Evolutionary conservation across 2,329 filamentous ascomycete species (phyloP), one percentile per base, ranked within the genome.

Genomic region (Alternaria dauci): DNA sequence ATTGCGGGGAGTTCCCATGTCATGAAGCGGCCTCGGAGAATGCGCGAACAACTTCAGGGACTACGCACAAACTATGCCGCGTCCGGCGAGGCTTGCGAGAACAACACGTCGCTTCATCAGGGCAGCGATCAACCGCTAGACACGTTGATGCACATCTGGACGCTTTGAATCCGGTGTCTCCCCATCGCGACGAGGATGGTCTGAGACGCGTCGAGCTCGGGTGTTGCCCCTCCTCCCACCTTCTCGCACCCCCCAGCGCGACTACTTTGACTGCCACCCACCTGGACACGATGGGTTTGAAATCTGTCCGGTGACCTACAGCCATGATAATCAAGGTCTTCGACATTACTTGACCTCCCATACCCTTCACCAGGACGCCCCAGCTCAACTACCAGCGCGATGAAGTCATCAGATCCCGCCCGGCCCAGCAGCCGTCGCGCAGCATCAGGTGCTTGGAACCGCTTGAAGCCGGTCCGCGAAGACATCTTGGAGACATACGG

Each of bases 401-500:
- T 77, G 74, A 73, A 66, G 63, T 67, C 74, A 6, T 69, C 71
- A 43, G 75, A 77, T 18, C 69, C 73, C 47, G 62, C 63, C 26
- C 71, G 77, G 14, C 75, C 76, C 52, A 77, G 68, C 65, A 78
- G 71, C 62, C 75, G 75, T 55, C 76, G 77, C 46, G 77, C 73
- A 18, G 76, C 77, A 39, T 79, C 77, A 26, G 75, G 77, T 44
- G 76, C 76, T 41, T 79, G 76, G 76, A 73, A 74, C 54, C 74
- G 76, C 65, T 82, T 96, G 65, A 93, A 91, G 77, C 90, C 91
- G 12, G 85, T 89, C 61, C 87, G 90, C 44, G 82, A 88, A 58
- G 93, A 97, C 77, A 87, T 91, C 14, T 83, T 98, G 28, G 91
- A 96, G 69, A 86, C 84, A 61, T 91, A 96, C 68, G 94, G 94